Evolutionary conservation across 208 protist genomes (phyloP).

Genomic region (Trypanosomatidae sp.): DNA sequence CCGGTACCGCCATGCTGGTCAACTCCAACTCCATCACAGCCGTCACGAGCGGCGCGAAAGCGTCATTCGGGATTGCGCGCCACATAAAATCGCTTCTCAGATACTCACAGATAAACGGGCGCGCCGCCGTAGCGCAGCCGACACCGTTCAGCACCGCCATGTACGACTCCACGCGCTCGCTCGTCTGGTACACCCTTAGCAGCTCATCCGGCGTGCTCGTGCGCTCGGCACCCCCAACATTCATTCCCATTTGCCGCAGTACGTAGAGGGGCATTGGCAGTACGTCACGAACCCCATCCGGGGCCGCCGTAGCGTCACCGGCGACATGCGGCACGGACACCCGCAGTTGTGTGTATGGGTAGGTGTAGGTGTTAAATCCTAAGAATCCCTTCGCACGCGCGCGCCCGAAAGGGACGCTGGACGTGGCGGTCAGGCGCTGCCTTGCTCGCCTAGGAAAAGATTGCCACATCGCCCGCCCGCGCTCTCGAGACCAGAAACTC

Average conservation of each 20-base stretch:
- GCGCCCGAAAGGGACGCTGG: neutral
- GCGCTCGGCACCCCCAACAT: neutral
- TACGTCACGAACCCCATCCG: neutral
- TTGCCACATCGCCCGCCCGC: neutral
- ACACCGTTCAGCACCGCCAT: conserved; percentile 3
- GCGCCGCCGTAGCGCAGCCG: neutral
- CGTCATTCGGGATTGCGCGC: neutral
- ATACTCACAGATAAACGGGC: neutral
- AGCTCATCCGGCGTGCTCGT: conserved; percentile 3
- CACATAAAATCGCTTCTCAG: neutral
- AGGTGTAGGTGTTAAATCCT: neutral
- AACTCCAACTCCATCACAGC: neutral
- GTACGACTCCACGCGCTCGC: neutral
- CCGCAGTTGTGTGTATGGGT: neutral
- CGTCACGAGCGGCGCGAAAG: conserved; percentile 1
- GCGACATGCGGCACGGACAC: neutral
- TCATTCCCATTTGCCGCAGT: neutral
- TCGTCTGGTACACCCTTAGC: neutral
- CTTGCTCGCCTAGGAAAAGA: neutral
- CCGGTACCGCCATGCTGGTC: neutral
- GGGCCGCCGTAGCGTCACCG: neutral
- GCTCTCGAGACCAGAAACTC: conserved; percentile 3
- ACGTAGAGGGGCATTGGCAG: neutral
- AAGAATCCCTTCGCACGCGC: neutral
- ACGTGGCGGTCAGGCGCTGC: too few relatives aligned